Conservation (phyloP, 768 basidiomycete species). For the Xanthoconium purpureum region DNA sequence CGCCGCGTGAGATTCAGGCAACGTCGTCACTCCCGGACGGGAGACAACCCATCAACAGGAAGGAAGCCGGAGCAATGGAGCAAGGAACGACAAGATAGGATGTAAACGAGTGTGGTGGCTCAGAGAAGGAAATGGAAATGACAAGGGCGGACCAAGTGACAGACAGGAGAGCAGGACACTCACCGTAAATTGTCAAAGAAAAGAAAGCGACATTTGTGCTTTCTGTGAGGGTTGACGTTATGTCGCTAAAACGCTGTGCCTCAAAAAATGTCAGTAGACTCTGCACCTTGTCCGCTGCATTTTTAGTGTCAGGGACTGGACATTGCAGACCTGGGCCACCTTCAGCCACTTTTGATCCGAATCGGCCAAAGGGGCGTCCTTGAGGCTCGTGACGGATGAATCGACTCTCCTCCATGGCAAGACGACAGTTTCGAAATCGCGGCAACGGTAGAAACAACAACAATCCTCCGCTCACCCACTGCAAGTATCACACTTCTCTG, state of each 20-base stretch:
- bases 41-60: constrained; percentile 12
- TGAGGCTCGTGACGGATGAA: neutral
- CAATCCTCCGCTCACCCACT: constrained; percentile 25
- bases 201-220: constrained; percentile 4
- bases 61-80: neutral
- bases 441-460: neutral
- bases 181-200: constrained; percentile 2
- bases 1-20: constrained; percentile 22
- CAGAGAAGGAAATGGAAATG: neutral
- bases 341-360: constrained; percentile 10
- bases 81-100: neutral
- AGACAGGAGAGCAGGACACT: constrained; percentile 3
- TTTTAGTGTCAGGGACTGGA: neutral
- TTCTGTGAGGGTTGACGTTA: constrained; percentile 16
- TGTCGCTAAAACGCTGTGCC: constrained; percentile 4
- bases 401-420: constrained; percentile 12
- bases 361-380: neutral
- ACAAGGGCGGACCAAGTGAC: neutral
- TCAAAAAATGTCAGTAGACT: neutral
- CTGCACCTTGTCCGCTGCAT: neutral
- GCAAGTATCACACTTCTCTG: constrained; percentile 10
- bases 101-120: neutral
- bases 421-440: constrained; percentile 3
- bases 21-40: constrained; percentile 1
- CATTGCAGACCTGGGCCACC: neutral